Evolutionary conservation across 352 stramenopile genomes (phyloP), one percentile per base, ranked within the genome.

Genomic region (Pelagophyceae sp.): DNA sequence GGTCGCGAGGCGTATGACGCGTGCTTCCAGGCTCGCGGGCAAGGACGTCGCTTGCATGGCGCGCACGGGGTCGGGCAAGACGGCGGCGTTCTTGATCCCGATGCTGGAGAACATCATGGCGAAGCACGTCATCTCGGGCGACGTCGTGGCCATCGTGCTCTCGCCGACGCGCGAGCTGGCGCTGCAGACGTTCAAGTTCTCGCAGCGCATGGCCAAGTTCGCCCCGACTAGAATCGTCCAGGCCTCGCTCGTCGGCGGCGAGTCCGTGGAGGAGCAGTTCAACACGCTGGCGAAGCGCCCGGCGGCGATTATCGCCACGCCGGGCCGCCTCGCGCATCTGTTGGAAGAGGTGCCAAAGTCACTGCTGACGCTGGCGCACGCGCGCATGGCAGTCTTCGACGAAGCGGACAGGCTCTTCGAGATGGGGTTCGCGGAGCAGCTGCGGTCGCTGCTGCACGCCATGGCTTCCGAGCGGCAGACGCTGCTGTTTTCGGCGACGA

Each of bases 341-440:
- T 82, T 98, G 80, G 91, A 97, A 80, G 96, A 98, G 82, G 97
- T 93, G 50, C 97, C 97, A 81, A 93, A 92, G 11, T 97, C 98
- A 82, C 93, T 76, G 29, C 23, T 51, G 5, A 60, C 38, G 5
- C 33, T 64, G 27, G 17, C 72, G 20, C 3, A 1, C 27, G 33
- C 31, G 19, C 33, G 51, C 17, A 23, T 67, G 2, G 38, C 72
- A 1, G 93, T 99, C 0, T 98, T 99, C 81, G 97, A 99, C 81
- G 97, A 99, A 83, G 97, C 96, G 20, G 97, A 99, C 88, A 89
- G 96, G 45, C 90, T 99, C 25, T 98, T 99, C 83, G 97, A 99
- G 83, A 99, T 99, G 96, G 97, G 97, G 25, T 99, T 99, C 82
- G 92, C 94, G 0, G 87, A 96, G 78, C 96, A 99, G 84, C 83